Conservation (phyloP, 495 filamentous ascomycete species). For the Neurospora sublineolata region DNA sequence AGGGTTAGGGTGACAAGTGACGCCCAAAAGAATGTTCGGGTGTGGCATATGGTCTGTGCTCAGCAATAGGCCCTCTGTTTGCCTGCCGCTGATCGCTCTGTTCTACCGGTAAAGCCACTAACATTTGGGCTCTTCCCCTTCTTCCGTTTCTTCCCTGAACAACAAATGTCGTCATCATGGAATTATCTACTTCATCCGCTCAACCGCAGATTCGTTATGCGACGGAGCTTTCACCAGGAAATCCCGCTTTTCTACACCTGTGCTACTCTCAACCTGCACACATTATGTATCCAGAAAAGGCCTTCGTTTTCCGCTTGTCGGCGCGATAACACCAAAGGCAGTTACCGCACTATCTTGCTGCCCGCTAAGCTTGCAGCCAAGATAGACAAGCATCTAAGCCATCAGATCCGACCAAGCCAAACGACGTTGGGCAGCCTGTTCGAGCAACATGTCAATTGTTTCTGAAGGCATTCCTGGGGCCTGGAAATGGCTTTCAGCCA, state of each 20-base stretch:
- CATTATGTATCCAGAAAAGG: background rate
- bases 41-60: background rate
- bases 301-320: background rate
- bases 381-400: background rate
- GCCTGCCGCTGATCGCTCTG: background rate
- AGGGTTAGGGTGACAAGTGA: background rate
- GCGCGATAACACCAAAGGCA: background rate
- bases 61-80: background rate
- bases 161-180: background rate
- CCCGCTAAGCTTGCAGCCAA: background rate
- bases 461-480: too few relatives aligned
- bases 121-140: background rate
- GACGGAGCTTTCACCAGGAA: background rate
- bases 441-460: too few relatives aligned
- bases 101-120: background rate
- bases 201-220: background rate
- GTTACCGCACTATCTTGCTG: background rate
- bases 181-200: background rate
- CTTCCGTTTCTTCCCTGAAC: background rate
- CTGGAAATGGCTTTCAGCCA: too few relatives aligned
- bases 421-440: too few relatives aligned
- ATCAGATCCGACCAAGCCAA: background rate
- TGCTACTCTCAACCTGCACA: background rate
- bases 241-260: background rate
- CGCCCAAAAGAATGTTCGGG: background rate